A percentile compares a stretch with the other conserved stretches of the same genome.
These are phyloP conservation scores for Leccinum fibrillosum DNA, from an alignment of 768 basidiomycete genomes.

Conservation along the genomic window DNA sequence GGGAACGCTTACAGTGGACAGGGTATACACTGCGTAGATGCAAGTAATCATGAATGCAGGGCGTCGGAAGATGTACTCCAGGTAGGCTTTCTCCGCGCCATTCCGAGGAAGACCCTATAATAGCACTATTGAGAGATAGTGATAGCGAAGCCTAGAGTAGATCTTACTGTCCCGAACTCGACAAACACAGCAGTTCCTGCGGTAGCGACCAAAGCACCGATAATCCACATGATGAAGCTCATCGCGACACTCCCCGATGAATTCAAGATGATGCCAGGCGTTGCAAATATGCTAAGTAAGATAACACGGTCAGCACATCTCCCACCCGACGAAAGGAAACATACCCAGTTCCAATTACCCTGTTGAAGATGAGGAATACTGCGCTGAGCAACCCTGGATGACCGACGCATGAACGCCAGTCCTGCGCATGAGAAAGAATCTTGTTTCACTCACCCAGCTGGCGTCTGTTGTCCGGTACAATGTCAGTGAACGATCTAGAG, in stretches of 20 bases:
- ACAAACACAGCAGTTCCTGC: conserved; percentile 69
- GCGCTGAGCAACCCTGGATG: conserved; percentile 40
- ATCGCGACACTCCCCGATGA: conserved; percentile 70
- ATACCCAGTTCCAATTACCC: conserved; percentile 72
- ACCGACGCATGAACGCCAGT: neutral
- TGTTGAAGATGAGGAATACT: conserved; percentile 68
- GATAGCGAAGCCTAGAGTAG: neutral
- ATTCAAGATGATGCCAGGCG: conserved; percentile 63
- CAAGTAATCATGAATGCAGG: conserved; percentile 64
- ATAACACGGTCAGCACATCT: conserved; percentile 1
- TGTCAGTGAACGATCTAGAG: conserved; percentile 31
- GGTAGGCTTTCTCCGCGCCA: conserved; percentile 75
- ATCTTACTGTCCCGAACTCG: conserved; percentile 67
- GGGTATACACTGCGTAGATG: conserved; percentile 51
- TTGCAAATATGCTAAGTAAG: conserved; percentile 63
- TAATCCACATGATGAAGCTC: conserved; percentile 65
- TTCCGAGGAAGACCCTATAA: conserved; percentile 61
- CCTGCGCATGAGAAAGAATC: neutral
- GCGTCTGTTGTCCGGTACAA: conserved; percentile 46
- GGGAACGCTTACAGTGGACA: conserved; percentile 47
- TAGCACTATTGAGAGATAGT: neutral
- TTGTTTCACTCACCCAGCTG: conserved; percentile 42
- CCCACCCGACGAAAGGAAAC: neutral
- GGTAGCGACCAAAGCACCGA: conserved; percentile 61
- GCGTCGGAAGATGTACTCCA: conserved; percentile 64